These are phyloP conservation scores for Carex parvula DNA, from an alignment of 176 grass and related monocot genomes.

Conservation along the genomic window DNA sequence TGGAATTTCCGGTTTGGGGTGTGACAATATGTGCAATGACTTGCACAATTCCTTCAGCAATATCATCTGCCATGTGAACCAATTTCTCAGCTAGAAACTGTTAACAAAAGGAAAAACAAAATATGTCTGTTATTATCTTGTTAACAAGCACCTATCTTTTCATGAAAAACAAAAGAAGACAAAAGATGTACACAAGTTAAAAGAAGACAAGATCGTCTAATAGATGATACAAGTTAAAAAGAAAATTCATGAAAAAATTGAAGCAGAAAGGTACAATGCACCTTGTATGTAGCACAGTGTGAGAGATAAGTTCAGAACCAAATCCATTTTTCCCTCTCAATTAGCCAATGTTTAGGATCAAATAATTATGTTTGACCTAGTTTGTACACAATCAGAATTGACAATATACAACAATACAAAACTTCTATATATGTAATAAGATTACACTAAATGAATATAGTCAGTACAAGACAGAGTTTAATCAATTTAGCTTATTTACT, in stretches of 20 bases:
- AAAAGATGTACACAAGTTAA: no score
- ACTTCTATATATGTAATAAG: background rate
- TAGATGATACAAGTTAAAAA: background rate
- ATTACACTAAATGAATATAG: background rate
- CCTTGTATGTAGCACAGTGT: constrained; percentile 46
- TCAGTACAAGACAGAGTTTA: background rate
- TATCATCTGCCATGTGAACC: constrained; percentile 35
- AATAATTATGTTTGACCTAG: background rate
- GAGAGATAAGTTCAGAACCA: constrained; percentile 40
- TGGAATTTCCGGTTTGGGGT: no score
- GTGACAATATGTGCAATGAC: constrained; percentile 43
- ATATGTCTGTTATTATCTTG: background rate
- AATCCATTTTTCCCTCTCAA: background rate
- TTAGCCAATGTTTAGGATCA: background rate
- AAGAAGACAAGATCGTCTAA: background rate
- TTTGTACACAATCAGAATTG: background rate
- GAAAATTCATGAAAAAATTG: background rate
- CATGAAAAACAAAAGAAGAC: background rate
- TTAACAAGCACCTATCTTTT: constrained; percentile 21
- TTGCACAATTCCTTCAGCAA: constrained; percentile 42
- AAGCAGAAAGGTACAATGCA: background rate
- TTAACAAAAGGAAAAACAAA: background rate
- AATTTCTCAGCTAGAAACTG: constrained; percentile 54
- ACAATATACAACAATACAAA: background rate
- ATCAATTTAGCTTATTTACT: background rate